Percentiles rank a stretch among this genome's conserved stretches.
Conservation (phyloP, 1,284 basidiomycete genomes). For the Fomitopsis schrenkii region DNA sequence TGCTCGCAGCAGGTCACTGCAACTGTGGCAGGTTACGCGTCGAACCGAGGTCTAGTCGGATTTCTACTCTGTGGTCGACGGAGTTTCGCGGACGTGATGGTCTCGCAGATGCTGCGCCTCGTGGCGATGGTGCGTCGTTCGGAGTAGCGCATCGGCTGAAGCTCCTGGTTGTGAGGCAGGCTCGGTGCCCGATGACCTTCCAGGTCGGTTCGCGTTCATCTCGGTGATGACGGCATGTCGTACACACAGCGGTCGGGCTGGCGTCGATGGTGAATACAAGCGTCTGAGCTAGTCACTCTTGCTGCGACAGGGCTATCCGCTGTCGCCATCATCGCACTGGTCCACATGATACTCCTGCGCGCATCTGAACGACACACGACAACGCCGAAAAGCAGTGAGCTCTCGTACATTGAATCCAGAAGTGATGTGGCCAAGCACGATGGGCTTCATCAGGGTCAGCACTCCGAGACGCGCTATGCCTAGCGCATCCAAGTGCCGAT, state of each 20-base stretch:
- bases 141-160: background rate
- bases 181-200: background rate
- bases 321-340: background rate
- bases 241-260: background rate
- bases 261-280: background rate
- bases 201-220: background rate
- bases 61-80: background rate
- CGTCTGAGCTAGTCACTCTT: background rate
- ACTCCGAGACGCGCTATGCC: slow-evolving; percentile 4
- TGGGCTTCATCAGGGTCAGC: background rate
- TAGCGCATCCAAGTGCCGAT: slow-evolving; percentile 14
- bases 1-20: background rate
- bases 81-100: background rate
- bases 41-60: background rate
- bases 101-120: background rate
- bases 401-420: slow-evolving; percentile 3
- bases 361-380: background rate
- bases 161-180: background rate
- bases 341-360: background rate
- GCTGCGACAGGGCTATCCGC: background rate
- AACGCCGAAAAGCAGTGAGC: slow-evolving; percentile 6
- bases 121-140: background rate
- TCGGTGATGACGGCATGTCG: background rate
- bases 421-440: background rate
- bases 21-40: background rate